Evolutionary conservation across 805 yeast genomes (phyloP), one percentile per base, ranked within the genome.

Genomic region (Starmerella cellae): DNA sequence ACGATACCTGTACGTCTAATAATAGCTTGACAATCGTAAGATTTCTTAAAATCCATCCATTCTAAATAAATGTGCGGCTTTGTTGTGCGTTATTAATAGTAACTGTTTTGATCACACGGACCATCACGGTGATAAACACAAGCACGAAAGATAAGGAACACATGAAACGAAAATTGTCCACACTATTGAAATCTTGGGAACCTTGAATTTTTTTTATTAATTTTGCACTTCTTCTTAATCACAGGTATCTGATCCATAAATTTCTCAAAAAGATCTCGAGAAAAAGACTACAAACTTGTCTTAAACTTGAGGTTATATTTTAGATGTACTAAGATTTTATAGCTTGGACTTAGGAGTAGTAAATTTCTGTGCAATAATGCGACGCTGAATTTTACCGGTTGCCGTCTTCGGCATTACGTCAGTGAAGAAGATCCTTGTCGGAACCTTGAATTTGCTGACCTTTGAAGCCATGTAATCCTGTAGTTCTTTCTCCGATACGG

Each of bases 331-430:
- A 13, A 33, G 4, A 20, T 21, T 13, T 26, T 36, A 46, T 14
- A 46, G 45, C 41, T 46, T 46, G 10, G 46, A 29, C 27, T 43
- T 19, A 23, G 37, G 31, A 11, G 38, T 5, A 24, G 60, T 54
- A 42, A 72, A 68, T 44, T 62, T 60, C 43, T 63, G 64, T 4
- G 79, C 79, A 52, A 78, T 73, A 48, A 67, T 68, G 49, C 82
- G 64, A 55, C 87, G 67, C 61, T 79, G 84, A 43, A 79, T 74
- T 65, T 79, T 79, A 21, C 85, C 87, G 1, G 87, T 79, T 5
- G 87, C 79, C 2, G 83, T 77, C 66, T 79, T 79, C 49, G 85
- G 85, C 59, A 79, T 65, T 21, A 65, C 63, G 14, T 75, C 71
- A 8, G 77, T 74, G 54, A 79, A 71, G 56, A 65, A 75, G 35